A percentile compares a stretch with the other conserved stretches of the same genome.
Evolutionary conservation across 495 filamentous ascomycete genomes (phyloP).

Genomic region (Xylaria sp.): DNA sequence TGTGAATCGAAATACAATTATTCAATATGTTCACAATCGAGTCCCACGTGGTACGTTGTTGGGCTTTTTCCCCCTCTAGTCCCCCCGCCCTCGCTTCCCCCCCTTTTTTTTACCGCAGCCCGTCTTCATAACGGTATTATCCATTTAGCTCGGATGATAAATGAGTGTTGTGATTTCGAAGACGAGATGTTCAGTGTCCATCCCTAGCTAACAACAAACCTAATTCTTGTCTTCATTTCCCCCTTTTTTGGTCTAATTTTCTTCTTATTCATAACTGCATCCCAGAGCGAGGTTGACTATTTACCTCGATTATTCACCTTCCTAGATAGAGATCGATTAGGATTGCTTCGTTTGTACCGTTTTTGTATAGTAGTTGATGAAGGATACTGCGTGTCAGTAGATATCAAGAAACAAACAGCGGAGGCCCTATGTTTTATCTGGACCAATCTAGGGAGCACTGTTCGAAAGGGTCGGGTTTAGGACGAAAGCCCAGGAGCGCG

Average conservation of each 20-base stretch:
- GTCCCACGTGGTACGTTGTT: neutral
- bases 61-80: neutral
- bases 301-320: no score
- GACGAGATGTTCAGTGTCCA: neutral
- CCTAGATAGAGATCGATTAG: no score
- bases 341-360: slow-evolving; percentile 22
- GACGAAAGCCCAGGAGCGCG: neutral
- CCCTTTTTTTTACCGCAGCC: neutral
- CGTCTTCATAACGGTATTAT: no score
- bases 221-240: neutral
- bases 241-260: no score
- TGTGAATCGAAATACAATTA: slow-evolving; percentile 20
- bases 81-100: neutral
- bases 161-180: neutral
- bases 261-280: no score
- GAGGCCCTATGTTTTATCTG: neutral
- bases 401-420: neutral
- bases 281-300: no score
- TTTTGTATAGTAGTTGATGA: neutral
- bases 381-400: neutral
- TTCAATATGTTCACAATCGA: slow-evolving; percentile 11
- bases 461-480: neutral
- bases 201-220: neutral
- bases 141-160: no score
- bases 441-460: neutral